Conservation (phyloP, 352 stramenopile species). For the Phytophthora cryptogea region DNA sequence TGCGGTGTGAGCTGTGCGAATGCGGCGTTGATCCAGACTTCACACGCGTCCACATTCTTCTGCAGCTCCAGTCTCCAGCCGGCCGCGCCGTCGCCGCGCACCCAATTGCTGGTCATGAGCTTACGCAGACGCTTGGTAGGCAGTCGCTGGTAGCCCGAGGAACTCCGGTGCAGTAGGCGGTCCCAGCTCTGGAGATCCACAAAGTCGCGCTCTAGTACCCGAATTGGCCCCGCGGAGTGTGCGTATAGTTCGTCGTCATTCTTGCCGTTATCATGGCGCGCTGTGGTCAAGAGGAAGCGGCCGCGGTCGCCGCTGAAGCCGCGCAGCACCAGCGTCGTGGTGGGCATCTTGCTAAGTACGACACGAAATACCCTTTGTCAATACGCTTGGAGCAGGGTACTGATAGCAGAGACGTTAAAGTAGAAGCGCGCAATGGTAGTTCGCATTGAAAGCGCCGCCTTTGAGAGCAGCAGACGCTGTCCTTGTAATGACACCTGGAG, state of each 20-base stretch:
- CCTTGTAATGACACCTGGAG: too few species aligned
- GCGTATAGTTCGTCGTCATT: conserved; percentile 6
- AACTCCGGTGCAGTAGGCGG: conserved; percentile 26
- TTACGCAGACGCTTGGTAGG: conserved; percentile 63
- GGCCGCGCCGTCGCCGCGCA: conserved; percentile 35
- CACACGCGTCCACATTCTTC: conserved; percentile 61
- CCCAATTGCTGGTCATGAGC: conserved; percentile 57
- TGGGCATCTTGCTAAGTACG: neutral
- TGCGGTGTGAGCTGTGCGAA: conserved; percentile 33
- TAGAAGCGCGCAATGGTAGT: neutral
- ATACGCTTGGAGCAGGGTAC: too few species aligned
- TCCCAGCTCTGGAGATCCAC: conserved; percentile 55
- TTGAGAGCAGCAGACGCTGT: too few species aligned
- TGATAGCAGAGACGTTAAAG: neutral
- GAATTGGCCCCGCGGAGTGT: neutral
- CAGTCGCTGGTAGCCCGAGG: conserved; percentile 34
- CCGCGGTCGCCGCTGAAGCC: conserved; percentile 39
- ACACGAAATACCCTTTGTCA: too few species aligned
- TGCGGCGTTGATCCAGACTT: conserved; percentile 58
- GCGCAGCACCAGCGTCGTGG: conserved; percentile 32
- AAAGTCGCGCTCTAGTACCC: conserved; percentile 40
- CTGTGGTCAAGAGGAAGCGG: conserved; percentile 36
- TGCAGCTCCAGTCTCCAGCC: conserved; percentile 66
- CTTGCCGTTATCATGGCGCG: neutral
- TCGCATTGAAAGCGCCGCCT: too few species aligned